These are phyloP conservation scores for Hebeloma cylindrosporum DNA, from an alignment of 768 basidiomycete species.

Conservation along the genomic window DNA sequence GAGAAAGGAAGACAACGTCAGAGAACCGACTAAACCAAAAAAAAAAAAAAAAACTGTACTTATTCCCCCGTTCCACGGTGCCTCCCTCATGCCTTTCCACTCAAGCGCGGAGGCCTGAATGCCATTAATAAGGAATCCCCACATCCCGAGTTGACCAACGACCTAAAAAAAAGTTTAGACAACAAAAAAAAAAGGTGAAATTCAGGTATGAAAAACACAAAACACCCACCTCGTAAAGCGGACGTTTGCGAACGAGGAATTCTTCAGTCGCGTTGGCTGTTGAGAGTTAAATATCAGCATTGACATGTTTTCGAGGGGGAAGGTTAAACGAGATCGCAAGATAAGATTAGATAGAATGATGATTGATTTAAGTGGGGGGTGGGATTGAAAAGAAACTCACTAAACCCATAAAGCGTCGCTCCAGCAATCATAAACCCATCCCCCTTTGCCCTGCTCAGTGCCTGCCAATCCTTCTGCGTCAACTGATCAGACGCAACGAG, in stretches of 20 bases:
- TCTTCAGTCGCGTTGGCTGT: slow-evolving; percentile 88
- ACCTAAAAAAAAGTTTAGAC: slow-evolving; percentile 41
- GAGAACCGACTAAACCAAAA: slow-evolving; percentile 5
- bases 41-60: slow-evolving; percentile 41
- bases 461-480: slow-evolving; percentile 73
- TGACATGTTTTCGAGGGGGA: background rate
- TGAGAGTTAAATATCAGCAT: background rate
- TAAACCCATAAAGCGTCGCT: slow-evolving; percentile 83
- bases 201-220: no score
- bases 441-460: slow-evolving; percentile 68
- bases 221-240: slow-evolving; percentile 66
- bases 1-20: slow-evolving; percentile 2
- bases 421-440: slow-evolving; percentile 87
- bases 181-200: background rate
- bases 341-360: no score
- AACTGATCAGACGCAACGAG: slow-evolving; percentile 78
- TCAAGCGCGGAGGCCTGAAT: slow-evolving; percentile 77
- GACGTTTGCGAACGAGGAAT: slow-evolving; percentile 76
- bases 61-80: slow-evolving; percentile 71
- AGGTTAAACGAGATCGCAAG: background rate
- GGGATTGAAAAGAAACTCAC: slow-evolving; percentile 56
- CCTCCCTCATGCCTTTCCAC: slow-evolving; percentile 60
- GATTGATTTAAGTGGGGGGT: no score
- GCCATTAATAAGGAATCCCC: slow-evolving; percentile 77
- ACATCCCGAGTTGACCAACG: slow-evolving; percentile 85